Conservation (phyloP, 805 yeast genomes). For the Maudiozyma bulderi region DNA sequence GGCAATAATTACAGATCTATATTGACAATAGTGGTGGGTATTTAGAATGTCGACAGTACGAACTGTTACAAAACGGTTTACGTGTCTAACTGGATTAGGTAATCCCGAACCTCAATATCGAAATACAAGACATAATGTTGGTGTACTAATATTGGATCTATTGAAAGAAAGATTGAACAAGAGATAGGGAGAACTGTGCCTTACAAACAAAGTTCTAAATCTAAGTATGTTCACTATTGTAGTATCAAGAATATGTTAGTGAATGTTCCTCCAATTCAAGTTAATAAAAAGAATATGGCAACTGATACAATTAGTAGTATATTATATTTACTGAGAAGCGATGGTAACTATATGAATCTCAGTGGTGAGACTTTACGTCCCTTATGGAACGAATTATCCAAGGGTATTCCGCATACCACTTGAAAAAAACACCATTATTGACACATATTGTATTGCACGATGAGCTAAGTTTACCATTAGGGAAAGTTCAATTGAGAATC, state of each 20-base stretch:
- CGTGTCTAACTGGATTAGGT: conserved; percentile 40
- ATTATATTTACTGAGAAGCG: conserved; percentile 14
- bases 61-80: conserved; percentile 1
- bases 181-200: background rate
- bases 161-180: conserved; percentile 19
- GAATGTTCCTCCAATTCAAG: background rate
- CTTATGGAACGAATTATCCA: conserved; percentile 36
- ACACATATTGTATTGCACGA: conserved; percentile 62
- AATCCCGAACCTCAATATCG: conserved; percentile 60
- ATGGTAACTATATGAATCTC: conserved; percentile 52
- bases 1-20: no score
- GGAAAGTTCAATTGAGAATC: conserved; percentile 52
- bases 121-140: conserved; percentile 70
- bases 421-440: background rate
- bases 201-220: background rate
- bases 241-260: background rate
- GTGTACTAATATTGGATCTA: conserved; percentile 45
- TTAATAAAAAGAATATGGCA: background rate
- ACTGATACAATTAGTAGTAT: background rate
- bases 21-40: no score
- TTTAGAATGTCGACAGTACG: no score
- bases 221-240: background rate
- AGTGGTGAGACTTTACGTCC: conserved; percentile 51
- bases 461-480: conserved; percentile 59
- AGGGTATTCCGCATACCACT: conserved; percentile 19